These are phyloP conservation scores for Solanum peruvianum DNA, from an alignment of 257 asterid species.

Conservation along the genomic window DNA sequence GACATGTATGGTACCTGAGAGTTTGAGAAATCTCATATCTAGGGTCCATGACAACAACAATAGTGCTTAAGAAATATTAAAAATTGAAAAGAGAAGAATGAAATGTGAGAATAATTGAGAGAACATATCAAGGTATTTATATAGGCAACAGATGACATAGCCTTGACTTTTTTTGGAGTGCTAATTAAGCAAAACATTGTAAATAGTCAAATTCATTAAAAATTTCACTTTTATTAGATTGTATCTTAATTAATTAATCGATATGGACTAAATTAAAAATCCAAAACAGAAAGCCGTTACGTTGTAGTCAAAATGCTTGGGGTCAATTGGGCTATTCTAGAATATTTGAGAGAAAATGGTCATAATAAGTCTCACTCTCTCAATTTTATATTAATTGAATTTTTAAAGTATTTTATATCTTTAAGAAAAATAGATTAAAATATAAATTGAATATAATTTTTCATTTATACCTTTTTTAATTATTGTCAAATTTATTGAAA, in stretches of 20 bases:
- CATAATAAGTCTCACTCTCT: neutral
- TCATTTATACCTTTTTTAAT: too few species aligned
- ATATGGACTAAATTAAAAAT: neutral
- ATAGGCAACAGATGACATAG: neutral
- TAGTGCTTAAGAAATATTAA: neutral
- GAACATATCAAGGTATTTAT: conserved; percentile 28
- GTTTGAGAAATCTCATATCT: conserved; percentile 41
- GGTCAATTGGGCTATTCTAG: neutral
- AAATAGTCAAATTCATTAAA: neutral
- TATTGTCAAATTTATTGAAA: neutral
- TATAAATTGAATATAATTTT: too few species aligned
- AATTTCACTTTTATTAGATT: neutral
- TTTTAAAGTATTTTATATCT: rapidly evolving
- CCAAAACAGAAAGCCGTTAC: neutral
- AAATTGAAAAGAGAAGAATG: neutral
- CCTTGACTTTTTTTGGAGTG: neutral
- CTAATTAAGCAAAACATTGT: neutral
- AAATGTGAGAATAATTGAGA: neutral
- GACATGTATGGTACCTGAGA: conserved; percentile 20
- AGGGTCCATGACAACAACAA: conserved; percentile 32
- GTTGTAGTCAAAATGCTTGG: neutral
- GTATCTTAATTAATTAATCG: neutral
- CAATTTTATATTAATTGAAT: too few species aligned
- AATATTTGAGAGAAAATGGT: neutral
- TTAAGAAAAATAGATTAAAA: too few species aligned